Conservation (phyloP, 75 land plant species). For the Ceratopteris richardii region DNA sequence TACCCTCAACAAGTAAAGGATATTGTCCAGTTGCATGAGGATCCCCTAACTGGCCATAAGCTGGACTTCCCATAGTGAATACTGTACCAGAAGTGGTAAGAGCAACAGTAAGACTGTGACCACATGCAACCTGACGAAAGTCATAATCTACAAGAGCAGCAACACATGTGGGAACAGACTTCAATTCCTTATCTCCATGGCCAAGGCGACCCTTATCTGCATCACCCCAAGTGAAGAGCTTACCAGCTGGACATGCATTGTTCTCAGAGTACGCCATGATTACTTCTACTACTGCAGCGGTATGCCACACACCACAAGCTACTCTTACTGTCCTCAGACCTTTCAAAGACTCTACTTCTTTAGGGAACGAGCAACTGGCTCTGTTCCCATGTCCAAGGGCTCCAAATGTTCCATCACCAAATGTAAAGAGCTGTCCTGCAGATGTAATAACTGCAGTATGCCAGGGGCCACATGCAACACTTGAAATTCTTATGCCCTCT, state of each 20-base stretch:
- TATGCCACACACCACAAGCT: constrained; percentile 92
- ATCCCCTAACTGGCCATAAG: constrained; percentile 82
- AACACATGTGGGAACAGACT: constrained; percentile 78
- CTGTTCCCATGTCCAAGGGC: constrained; percentile 81
- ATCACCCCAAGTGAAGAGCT: constrained; percentile 90
- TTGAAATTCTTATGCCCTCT: constrained; percentile 72
- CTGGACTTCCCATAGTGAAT: constrained; percentile 72
- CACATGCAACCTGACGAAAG: constrained; percentile 78
- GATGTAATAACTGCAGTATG: constrained; percentile 80
- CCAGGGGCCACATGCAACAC: constrained; percentile 84
- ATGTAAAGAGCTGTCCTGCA: constrained; percentile 72
- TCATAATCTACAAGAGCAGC: constrained; percentile 72
- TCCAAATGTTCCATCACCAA: constrained; percentile 89
- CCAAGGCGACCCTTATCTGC: constrained; percentile 77
- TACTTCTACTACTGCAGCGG: constrained; percentile 83
- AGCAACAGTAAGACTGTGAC: constrained; percentile 79
- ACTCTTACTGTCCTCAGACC: constrained; percentile 68
- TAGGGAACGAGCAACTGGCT: constrained; percentile 48
- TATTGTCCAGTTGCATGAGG: constrained; percentile 67
- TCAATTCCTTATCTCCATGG: constrained; percentile 70
- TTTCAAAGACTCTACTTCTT: constrained; percentile 74
- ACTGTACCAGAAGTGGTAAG: constrained; percentile 75
- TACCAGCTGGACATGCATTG: constrained; percentile 65
- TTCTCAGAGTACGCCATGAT: constrained; percentile 67
- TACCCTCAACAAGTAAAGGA: constrained; percentile 70